Percentiles rank a stretch among this genome's conserved stretches.
Evolutionary conservation across 2,329 filamentous ascomycete genomes (phyloP).

Genomic region (Paraconiothyrium sp.): DNA sequence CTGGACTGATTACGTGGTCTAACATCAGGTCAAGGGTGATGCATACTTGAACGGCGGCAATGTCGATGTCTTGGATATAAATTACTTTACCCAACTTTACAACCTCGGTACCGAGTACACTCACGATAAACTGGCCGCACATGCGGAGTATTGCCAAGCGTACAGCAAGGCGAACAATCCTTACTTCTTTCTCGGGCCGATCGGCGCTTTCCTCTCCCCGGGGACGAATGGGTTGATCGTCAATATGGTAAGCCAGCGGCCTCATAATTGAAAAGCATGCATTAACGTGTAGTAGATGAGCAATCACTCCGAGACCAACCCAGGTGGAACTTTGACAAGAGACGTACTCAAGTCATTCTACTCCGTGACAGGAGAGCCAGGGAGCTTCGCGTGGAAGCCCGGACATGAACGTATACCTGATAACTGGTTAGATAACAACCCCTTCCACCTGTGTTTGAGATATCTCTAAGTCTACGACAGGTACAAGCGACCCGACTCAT

Average conservation of each 20-base stretch:
- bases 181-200: not conserved
- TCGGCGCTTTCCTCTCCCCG: not conserved
- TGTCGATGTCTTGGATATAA: too few relatives aligned
- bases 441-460: too few relatives aligned
- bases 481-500: not conserved
- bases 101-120: too few relatives aligned
- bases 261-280: too few relatives aligned
- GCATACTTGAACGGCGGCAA: too few relatives aligned
- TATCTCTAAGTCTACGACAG: too few relatives aligned
- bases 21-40: too few relatives aligned
- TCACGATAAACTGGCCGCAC: too few relatives aligned
- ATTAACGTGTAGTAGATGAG: not conserved
- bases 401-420: constrained; percentile 3
- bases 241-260: not conserved
- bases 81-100: too few relatives aligned
- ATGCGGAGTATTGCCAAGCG: too few relatives aligned
- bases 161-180: too few relatives aligned
- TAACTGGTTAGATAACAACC: not conserved
- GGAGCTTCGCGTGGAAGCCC: not conserved
- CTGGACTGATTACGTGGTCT: too few relatives aligned
- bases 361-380: not conserved
- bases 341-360: not conserved
- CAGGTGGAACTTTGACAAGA: not conserved
- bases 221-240: not conserved
- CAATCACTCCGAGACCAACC: not conserved